Conservation (phyloP, 441 rosid genomes). For the Gossypium davidsonii region DNA sequence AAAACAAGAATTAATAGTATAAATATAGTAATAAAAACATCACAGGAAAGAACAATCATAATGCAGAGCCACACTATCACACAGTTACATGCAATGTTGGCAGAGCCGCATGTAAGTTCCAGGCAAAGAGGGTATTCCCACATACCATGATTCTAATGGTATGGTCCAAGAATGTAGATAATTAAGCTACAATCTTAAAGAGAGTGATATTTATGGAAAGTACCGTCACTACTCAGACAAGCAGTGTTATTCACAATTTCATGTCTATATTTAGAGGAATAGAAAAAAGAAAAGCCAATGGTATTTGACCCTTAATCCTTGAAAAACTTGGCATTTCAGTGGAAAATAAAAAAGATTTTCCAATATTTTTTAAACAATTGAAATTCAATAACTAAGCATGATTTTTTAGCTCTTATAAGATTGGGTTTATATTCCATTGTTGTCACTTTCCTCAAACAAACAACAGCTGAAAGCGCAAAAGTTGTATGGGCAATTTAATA, state of each 20-base stretch:
- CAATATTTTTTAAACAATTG: background rate
- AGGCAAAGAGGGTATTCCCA: background rate
- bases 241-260: background rate
- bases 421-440: background rate
- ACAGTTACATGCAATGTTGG: background rate
- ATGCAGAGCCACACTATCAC: background rate
- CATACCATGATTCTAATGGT: background rate
- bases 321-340: background rate
- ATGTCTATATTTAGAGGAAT: too few relatives aligned
- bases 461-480: background rate
- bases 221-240: too few relatives aligned
- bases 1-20: background rate
- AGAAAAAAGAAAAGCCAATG: background rate
- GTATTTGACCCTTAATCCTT: background rate
- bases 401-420: background rate
- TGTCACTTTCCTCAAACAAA: background rate
- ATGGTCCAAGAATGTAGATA: too few relatives aligned
- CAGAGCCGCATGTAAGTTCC: background rate
- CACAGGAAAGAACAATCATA: background rate
- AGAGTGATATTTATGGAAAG: too few relatives aligned
- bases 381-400: background rate
- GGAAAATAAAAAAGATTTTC: background rate
- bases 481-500: background rate
- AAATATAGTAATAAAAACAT: background rate
- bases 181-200: too few relatives aligned